These are phyloP conservation scores for Rhodotorula graminis DNA, from an alignment of 768 basidiomycete species.

Conservation along the genomic window DNA sequence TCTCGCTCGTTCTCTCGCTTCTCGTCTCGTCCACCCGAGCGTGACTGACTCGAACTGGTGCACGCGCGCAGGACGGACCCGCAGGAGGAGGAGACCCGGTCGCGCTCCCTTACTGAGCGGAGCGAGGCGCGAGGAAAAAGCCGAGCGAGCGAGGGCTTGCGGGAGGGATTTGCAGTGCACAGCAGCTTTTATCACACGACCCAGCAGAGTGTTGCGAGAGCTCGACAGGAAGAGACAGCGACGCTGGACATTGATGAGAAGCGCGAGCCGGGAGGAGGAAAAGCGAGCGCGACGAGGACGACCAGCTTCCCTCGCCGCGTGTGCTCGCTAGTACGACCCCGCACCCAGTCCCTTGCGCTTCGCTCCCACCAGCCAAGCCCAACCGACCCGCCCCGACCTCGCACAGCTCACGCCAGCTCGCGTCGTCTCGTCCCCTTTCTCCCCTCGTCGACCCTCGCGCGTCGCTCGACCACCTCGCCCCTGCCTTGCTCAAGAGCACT, in stretches of 20 bases:
- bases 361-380: not conserved
- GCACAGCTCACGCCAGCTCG: not conserved
- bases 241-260: too few relatives aligned
- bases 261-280: too few relatives aligned
- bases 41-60: not conserved
- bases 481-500: not conserved
- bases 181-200: not conserved
- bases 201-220: too few relatives aligned
- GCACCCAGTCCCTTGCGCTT: not conserved
- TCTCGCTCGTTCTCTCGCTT: too few relatives aligned
- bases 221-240: not conserved
- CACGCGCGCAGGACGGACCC: constrained; percentile 9
- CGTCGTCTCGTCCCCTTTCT: not conserved
- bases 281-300: not conserved
- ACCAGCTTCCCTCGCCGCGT: not conserved
- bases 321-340: not conserved
- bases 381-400: not conserved
- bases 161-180: not conserved
- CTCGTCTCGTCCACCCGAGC: not conserved
- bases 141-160: not conserved
- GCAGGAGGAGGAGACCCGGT: constrained; percentile 5
- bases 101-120: constrained; percentile 15
- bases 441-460: not conserved
- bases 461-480: not conserved
- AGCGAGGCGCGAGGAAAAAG: not conserved